phyloP scores from a whole-genome alignment of 2,329 filamentous ascomycete species.

The Diaporthe sp. region DNA sequence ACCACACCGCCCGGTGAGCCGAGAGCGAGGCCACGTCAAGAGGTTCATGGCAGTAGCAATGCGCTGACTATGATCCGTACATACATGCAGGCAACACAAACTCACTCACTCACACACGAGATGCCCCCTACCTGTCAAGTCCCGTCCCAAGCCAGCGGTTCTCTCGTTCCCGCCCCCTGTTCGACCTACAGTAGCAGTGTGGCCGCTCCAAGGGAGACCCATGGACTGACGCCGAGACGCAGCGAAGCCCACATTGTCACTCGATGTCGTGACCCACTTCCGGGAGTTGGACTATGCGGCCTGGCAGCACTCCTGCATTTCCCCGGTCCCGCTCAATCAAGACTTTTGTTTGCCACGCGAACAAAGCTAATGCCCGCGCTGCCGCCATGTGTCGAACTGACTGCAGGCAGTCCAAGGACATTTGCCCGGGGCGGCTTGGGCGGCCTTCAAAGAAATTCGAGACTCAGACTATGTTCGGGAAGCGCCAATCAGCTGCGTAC shows the following conservation, averaged over 20 bases:
- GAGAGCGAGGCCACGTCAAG: neutral
- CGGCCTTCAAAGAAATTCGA: neutral
- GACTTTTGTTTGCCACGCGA: conserved; percentile 5
- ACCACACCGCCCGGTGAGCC: conserved; percentile 12
- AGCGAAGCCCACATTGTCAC: conserved; percentile 16
- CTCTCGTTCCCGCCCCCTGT: neutral
- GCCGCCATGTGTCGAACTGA: neutral
- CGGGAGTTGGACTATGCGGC: conserved; percentile 7
- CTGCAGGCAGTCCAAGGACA: neutral
- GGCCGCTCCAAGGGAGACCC: conserved; percentile 12
- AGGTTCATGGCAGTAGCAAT: neutral
- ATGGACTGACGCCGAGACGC: conserved; percentile 13
- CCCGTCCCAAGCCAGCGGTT: conserved; percentile 18
- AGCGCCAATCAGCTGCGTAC: neutral
- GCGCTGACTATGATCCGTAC: conserved; percentile 18
- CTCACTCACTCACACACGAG: neutral
- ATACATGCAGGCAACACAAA: neutral
- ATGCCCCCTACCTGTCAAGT: neutral
- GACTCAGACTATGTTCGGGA: neutral
- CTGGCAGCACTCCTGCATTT: conserved; percentile 1
- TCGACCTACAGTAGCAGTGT: neutral
- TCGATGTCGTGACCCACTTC: conserved; percentile 17
- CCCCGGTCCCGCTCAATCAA: conserved; percentile 3
- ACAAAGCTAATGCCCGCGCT: neutral
- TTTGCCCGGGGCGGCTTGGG: neutral